A percentile compares a stretch with the other conserved stretches of the same genome.
phyloP scores from a whole-genome alignment of 1,284 basidiomycete species.

The Spongiforma sp. region DNA sequence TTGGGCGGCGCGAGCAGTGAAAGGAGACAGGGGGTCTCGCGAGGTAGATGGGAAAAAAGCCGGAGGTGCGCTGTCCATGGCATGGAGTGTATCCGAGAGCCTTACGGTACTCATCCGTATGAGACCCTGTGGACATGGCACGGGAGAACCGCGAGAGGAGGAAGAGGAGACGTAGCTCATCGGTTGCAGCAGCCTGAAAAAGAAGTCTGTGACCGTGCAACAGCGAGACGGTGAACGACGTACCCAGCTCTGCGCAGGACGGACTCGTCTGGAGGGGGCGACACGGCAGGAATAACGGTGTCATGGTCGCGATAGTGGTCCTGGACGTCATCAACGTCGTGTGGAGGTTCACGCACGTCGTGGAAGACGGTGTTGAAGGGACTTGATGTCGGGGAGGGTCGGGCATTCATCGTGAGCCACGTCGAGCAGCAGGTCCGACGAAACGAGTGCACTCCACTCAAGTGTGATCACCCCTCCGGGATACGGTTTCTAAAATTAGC shows the following conservation, averaged over 20 bases:
- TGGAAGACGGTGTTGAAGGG: constrained; percentile 2
- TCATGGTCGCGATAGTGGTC: constrained; percentile 17
- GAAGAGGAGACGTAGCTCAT: constrained; percentile 42
- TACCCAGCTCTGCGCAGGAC: constrained; percentile 59
- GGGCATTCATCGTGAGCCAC: constrained; percentile 21
- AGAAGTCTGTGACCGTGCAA: background rate
- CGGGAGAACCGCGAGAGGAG: constrained; percentile 32
- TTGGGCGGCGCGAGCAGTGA: constrained; percentile 20
- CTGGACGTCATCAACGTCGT: constrained; percentile 1
- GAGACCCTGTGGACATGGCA: constrained; percentile 57
- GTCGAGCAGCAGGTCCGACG: too few species aligned
- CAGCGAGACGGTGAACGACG: constrained; percentile 12
- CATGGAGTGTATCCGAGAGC: constrained; percentile 52
- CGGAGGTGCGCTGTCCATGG: constrained; percentile 5
- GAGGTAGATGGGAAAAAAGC: constrained; percentile 2
- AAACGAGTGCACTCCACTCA: too few species aligned
- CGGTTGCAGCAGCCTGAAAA: constrained; percentile 36
- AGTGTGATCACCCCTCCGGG: too few species aligned
- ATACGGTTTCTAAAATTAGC: constrained; percentile 12
- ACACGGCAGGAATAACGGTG: constrained; percentile 21
- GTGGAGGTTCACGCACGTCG: background rate
- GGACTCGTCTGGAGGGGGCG: constrained; percentile 42
- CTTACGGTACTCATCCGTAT: constrained; percentile 72
- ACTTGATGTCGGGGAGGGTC: background rate
- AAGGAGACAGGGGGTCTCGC: constrained; percentile 12